phyloP scores from a whole-genome alignment of 176 grass and related monocot species.

The Musa schizocarpa region DNA sequence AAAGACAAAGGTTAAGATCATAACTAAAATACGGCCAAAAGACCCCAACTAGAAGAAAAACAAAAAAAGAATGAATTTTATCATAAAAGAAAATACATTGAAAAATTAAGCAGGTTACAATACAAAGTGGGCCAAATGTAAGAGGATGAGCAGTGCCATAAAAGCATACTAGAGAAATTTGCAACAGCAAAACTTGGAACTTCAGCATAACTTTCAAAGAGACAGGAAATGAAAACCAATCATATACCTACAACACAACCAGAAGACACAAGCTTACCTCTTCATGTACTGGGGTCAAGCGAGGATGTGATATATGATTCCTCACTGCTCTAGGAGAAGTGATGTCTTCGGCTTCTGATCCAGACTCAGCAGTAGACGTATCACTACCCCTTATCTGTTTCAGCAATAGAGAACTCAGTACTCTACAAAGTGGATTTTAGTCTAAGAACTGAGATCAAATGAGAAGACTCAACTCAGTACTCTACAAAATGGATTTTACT shows the following conservation, averaged over 20 bases:
- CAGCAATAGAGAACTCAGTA: not conserved
- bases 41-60: no score
- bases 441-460: not conserved
- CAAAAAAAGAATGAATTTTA: no score
- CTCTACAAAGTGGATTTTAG: not conserved
- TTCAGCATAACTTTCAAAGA: no score
- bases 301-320: slow-evolving; percentile 2
- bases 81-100: no score
- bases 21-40: no score
- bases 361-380: slow-evolving; percentile 19
- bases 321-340: slow-evolving; percentile 7
- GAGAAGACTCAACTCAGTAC: not conserved
- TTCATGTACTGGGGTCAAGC: slow-evolving; percentile 15
- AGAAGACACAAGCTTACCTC: slow-evolving; percentile 4
- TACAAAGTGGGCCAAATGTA: no score
- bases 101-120: no score
- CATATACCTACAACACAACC: not conserved
- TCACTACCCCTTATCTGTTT: slow-evolving; percentile 11
- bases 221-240: not conserved
- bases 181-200: no score
- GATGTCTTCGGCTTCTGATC: slow-evolving; percentile 10
- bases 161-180: no score
- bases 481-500: not conserved
- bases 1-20: no score
- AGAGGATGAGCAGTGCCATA: no score